A percentile compares a stretch with the other conserved stretches of the same genome.
phyloP scores from a whole-genome alignment of 805 yeast species.

The Candida sithepensis region DNA sequence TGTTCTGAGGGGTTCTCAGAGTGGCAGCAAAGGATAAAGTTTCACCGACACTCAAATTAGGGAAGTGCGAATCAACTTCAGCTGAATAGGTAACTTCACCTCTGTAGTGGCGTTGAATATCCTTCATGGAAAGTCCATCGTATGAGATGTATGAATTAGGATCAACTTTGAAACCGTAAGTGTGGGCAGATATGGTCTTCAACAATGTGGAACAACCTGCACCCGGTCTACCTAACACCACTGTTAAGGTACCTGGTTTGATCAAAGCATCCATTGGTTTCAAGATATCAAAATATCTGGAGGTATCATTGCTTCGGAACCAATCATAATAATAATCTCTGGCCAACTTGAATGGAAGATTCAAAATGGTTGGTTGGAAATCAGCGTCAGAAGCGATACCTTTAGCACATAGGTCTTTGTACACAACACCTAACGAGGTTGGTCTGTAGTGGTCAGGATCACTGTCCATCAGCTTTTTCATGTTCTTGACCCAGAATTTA shows the following conservation, averaged over 20 bases:
- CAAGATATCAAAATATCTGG: constrained; percentile 46
- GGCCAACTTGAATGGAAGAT: constrained; percentile 34
- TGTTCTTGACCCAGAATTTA: constrained; percentile 64
- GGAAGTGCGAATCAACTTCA: constrained; percentile 65
- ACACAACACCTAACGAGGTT: constrained; percentile 55
- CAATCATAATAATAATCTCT: constrained; percentile 25
- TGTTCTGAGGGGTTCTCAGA: constrained; percentile 58
- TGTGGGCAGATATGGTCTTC: constrained; percentile 55
- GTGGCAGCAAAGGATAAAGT: constrained; percentile 62
- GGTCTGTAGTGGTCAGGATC: constrained; percentile 66
- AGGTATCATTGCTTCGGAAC: constrained; percentile 26
- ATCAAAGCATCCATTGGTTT: constrained; percentile 65
- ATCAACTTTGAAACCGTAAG: constrained; percentile 55
- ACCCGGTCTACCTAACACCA: constrained; percentile 79
- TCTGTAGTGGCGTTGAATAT: constrained; percentile 49
- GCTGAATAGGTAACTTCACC: constrained; percentile 73
- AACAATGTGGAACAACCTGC: constrained; percentile 73
- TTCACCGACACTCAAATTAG: constrained; percentile 63
- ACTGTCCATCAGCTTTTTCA: constrained; percentile 46
- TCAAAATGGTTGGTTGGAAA: constrained; percentile 57
- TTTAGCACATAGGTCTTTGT: constrained; percentile 53
- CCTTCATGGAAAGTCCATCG: constrained; percentile 51
- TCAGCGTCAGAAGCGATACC: constrained; percentile 69
- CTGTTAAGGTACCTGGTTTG: constrained; percentile 61
- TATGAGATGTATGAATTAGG: constrained; percentile 44